phyloP scores from a whole-genome alignment of 1,284 basidiomycete genomes.

The Trichosporon inkin region DNA sequence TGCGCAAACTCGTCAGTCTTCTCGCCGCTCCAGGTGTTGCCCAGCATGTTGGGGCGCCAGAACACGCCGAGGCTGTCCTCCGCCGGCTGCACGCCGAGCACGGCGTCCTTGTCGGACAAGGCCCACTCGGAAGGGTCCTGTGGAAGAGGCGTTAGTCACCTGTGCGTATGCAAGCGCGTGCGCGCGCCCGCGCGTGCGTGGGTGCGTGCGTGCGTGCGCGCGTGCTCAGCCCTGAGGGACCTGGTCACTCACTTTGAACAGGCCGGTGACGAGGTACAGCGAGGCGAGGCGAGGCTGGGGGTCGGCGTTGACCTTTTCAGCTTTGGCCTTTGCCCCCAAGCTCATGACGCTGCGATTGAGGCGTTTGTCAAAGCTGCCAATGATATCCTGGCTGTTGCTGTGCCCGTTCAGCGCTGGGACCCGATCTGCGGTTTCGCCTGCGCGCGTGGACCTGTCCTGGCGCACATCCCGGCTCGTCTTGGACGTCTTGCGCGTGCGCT shows the following conservation, averaged over 20 bases:
- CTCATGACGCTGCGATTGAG: constrained; percentile 22
- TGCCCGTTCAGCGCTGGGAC: constrained; percentile 13
- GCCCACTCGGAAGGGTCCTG: constrained; percentile 62
- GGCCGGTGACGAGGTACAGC: constrained; percentile 54
- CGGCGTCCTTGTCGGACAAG: constrained; percentile 80
- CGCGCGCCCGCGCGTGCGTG: background rate
- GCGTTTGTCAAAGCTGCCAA: constrained; percentile 22
- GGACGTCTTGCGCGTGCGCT: background rate
- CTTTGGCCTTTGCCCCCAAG: constrained; percentile 27
- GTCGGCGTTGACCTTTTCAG: constrained; percentile 38
- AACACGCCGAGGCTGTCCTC: constrained; percentile 85
- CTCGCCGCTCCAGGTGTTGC: constrained; percentile 75
- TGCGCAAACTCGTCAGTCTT: constrained; percentile 25
- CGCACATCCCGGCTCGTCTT: background rate
- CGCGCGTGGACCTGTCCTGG: background rate
- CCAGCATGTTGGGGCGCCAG: constrained; percentile 92
- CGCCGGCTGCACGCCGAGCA: constrained; percentile 73
- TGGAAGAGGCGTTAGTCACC: constrained; percentile 9
- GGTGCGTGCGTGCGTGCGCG: too few relatives aligned
- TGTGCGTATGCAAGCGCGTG: too few relatives aligned
- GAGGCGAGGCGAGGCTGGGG: constrained; percentile 48
- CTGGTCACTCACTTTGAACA: constrained; percentile 48
- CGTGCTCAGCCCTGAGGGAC: background rate
- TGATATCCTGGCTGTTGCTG: constrained; percentile 12
- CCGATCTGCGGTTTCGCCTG: constrained; percentile 16